Base-by-base conservation (phyloP, 805 yeast species). In the Candida tallmaniae region DNA sequence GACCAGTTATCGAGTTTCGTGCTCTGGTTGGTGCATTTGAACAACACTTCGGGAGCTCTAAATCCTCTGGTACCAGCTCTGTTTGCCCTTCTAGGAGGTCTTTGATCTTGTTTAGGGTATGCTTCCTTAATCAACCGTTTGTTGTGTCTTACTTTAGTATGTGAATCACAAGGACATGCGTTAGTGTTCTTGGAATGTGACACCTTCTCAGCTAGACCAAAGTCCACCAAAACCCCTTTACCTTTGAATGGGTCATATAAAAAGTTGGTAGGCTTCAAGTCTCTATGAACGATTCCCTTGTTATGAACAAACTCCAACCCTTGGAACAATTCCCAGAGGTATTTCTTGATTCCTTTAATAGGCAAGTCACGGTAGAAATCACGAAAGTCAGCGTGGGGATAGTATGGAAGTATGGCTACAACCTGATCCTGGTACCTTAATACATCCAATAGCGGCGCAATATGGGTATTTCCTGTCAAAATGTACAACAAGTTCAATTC, bases 21-120 rank as follows among this genome's bases (percentile, higher is more conserved):
- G 3, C 83, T 71, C 61, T 88, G 97, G 39, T 83, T 78, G 1
- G 83, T 74, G 58, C 97, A 88, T 54, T 86, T 87, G 59, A 87
- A 72, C 35, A 89, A 62, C 4, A 88, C 96, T 54, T 88, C 97
- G 0, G 96, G 96, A 0, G 97, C 96, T 46, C 97, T 70, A 52
- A 88, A 88, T 0, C 97, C 97, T 47, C 97, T 70, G 1, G 97
- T 88, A 6, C 97, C 97, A 12, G 98, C 98, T 48, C 98, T 78
- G 51, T 93, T 93, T 0, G 97, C 97, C 38, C 98, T 73, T 49
- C 95, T 73, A 2, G 93, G 85, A 0, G 94, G 83, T 47, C 97
- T 70, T 32, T 76, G 76, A 61, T 93, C 98, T 48, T 84, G 85
- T 52, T 86, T 87, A 7, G 88, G 83, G 51, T 84, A 87, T 2